Conservation (phyloP, 805 yeast genomes). For the Wickerhamomyces silvicola region DNA sequence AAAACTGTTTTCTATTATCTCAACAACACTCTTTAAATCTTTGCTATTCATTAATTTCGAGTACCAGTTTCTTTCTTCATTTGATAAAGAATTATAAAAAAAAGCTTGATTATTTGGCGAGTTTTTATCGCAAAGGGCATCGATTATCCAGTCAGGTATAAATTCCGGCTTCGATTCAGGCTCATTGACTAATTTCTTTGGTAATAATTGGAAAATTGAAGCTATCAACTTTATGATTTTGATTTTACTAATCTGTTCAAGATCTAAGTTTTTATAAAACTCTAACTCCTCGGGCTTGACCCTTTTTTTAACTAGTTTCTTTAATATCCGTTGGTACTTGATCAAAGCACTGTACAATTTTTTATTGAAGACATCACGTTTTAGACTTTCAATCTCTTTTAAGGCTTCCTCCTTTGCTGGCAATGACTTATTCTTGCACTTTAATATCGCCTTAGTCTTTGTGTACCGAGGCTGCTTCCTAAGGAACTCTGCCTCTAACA, state of each 20-base stretch:
- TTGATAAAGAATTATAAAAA: conserved; percentile 32
- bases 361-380: conserved; percentile 37
- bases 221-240: conserved; percentile 14
- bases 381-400: conserved; percentile 37
- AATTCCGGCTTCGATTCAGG: conserved; percentile 22
- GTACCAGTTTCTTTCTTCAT: conserved; percentile 21
- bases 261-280: conserved; percentile 19
- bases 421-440: conserved; percentile 34
- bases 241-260: conserved; percentile 19
- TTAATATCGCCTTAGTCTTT: conserved; percentile 35
- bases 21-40: conserved; percentile 40
- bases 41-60: conserved; percentile 40
- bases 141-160: conserved; percentile 20
- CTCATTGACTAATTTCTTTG: conserved; percentile 8
- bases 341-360: conserved; percentile 42
- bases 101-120: conserved; percentile 39
- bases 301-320: conserved; percentile 18
- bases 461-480: conserved; percentile 39
- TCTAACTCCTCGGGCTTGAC: conserved; percentile 7
- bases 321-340: conserved; percentile 35
- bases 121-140: conserved; percentile 24
- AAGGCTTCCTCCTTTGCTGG: conserved; percentile 43
- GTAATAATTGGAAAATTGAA: conserved; percentile 9
- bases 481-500: conserved; percentile 45
- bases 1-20: conserved; percentile 32